These are phyloP conservation scores for Taxillus chinensis DNA, from an alignment of 164 flowering plant genomes.

Conservation along the genomic window DNA sequence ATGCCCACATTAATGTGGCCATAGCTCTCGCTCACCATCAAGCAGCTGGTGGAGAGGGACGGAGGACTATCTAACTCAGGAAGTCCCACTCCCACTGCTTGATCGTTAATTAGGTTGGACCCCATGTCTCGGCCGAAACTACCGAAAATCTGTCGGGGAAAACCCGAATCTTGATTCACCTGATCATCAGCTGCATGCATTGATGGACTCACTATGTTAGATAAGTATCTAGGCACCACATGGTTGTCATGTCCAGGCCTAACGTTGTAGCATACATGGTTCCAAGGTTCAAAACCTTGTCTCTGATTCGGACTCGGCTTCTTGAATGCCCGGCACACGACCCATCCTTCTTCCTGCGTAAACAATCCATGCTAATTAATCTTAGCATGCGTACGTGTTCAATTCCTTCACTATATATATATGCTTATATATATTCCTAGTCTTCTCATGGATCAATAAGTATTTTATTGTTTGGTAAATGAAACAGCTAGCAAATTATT, in stretches of 20 bases:
- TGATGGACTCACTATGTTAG: conserved; percentile 14
- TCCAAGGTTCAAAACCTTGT: conserved; percentile 46
- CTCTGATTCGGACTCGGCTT: conserved; percentile 58
- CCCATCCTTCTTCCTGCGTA: conserved; percentile 95
- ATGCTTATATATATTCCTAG: no score
- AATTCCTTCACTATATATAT: no score
- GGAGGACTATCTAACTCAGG: conserved; percentile 52
- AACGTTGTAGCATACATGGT: conserved; percentile 20
- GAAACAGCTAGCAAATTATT: no score
- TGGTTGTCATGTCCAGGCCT: conserved; percentile 3
- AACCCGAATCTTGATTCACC: conserved; percentile 12
- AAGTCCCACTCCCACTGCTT: conserved; percentile 40
- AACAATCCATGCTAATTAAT: background rate
- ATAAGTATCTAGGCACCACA: conserved; percentile 9
- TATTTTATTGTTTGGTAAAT: no score
- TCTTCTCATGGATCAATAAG: no score
- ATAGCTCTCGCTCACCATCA: conserved; percentile 19
- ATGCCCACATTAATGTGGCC: conserved; percentile 1
- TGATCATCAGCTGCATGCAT: conserved; percentile 4
- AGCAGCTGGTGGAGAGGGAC: conserved; percentile 27
- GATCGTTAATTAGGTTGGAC: conserved; percentile 20
- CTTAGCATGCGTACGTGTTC: no score
- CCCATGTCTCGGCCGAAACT: conserved; percentile 14
- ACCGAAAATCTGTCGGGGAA: conserved; percentile 11
- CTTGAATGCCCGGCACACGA: conserved; percentile 84